Conservation (phyloP, 2,329 filamentous ascomycete genomes). For the Lizonia empirigonia region DNA sequence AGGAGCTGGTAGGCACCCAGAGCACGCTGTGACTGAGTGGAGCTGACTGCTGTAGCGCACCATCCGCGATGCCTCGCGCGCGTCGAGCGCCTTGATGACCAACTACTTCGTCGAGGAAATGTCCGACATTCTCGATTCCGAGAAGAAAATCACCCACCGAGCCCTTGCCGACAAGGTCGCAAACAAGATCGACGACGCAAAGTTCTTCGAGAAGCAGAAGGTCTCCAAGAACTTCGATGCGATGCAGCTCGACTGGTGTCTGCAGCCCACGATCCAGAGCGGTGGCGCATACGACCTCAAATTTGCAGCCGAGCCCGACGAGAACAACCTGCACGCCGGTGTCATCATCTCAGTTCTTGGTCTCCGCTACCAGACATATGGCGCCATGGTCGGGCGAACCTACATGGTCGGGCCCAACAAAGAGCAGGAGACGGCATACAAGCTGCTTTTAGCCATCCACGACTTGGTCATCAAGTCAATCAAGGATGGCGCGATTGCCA, state of each 20-base stretch:
- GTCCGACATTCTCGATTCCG: constrained; percentile 92
- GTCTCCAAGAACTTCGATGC: constrained; percentile 86
- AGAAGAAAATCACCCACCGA: constrained; percentile 95
- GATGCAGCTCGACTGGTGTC: constrained; percentile 89
- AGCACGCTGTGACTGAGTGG: not conserved
- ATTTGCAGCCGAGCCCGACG: constrained; percentile 77
- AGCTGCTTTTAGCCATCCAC: constrained; percentile 81
- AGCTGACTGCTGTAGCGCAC: constrained; percentile 62
- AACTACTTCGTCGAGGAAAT: constrained; percentile 98
- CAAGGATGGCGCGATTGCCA: constrained; percentile 81
- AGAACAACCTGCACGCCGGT: constrained; percentile 81
- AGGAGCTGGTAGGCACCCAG: constrained; percentile 69
- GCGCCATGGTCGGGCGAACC: constrained; percentile 87
- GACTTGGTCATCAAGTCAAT: constrained; percentile 90
- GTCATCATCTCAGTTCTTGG: constrained; percentile 93
- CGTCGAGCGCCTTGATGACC: constrained; percentile 91
- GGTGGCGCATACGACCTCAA: constrained; percentile 94
- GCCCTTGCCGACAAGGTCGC: constrained; percentile 85
- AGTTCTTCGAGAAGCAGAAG: constrained; percentile 89
- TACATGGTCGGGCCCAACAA: constrained; percentile 98
- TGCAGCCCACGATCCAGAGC: constrained; percentile 89
- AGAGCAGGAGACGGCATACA: constrained; percentile 92
- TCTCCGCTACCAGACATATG: constrained; percentile 94
- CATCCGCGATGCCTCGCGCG: constrained; percentile 92
- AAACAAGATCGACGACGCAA: constrained; percentile 87